These are phyloP conservation scores for Collybiopsis confluens DNA, from an alignment of 768 basidiomycete genomes.

Conservation along the genomic window DNA sequence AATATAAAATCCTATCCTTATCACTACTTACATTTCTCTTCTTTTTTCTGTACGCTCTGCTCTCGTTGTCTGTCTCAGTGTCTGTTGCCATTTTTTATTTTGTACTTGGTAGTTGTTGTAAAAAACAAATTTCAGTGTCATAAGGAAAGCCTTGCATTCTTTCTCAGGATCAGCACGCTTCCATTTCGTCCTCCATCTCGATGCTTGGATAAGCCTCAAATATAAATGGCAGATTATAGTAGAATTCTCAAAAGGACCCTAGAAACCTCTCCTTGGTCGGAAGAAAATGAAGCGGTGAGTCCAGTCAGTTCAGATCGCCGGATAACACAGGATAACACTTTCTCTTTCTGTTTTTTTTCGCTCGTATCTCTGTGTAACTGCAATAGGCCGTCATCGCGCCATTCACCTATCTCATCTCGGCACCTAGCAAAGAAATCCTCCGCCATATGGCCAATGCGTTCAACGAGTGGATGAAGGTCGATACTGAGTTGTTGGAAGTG, in stretches of 20 bases:
- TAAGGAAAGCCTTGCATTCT: too few species aligned
- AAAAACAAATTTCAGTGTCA: too few species aligned
- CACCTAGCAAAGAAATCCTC: slow-evolving; percentile 92
- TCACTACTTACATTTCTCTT: background rate
- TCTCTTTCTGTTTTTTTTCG: background rate
- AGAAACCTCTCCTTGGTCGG: background rate
- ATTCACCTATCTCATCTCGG: slow-evolving; percentile 75
- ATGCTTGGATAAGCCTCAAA: background rate
- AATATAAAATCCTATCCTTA: background rate
- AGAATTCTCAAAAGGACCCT: background rate
- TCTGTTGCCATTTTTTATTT: background rate
- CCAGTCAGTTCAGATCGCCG: background rate
- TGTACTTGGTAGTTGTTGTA: background rate
- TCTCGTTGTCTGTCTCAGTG: background rate
- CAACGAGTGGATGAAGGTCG: slow-evolving; percentile 87
- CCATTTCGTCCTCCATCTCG: background rate
- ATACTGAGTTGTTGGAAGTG: slow-evolving; percentile 59
- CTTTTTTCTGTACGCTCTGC: background rate
- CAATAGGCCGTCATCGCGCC: slow-evolving; percentile 71
- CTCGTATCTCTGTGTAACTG: background rate
- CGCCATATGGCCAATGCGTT: slow-evolving; percentile 86
- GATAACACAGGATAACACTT: background rate
- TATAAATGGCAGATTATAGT: background rate
- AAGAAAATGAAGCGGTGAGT: slow-evolving; percentile 3
- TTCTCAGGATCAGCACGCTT: too few species aligned